Conservation (phyloP, 1,284 basidiomycete species). For the Trichosporon inkin region DNA sequence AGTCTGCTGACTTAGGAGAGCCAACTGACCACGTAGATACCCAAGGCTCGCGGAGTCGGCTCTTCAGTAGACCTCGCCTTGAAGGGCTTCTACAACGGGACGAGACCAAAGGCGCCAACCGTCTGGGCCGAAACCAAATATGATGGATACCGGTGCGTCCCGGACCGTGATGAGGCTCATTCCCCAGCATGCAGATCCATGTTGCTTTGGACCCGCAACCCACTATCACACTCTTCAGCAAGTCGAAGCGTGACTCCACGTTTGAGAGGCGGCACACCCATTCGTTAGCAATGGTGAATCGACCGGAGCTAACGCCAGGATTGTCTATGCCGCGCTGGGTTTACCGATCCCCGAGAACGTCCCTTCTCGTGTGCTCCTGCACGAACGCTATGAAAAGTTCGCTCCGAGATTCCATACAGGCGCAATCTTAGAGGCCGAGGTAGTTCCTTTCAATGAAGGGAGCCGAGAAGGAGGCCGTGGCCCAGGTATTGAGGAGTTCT, state of each 20-base stretch:
- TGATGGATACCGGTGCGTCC: constrained; percentile 69
- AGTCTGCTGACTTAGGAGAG: neutral
- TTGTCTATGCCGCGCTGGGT: constrained; percentile 62
- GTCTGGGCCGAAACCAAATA: constrained; percentile 86
- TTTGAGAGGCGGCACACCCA: constrained; percentile 66
- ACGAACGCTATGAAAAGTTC: neutral
- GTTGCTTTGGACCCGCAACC: constrained; percentile 56
- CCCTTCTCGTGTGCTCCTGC: constrained; percentile 13
- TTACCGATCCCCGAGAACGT: constrained; percentile 41
- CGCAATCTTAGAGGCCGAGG: constrained; percentile 78
- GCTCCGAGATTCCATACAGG: constrained; percentile 24
- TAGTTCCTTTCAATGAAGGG: constrained; percentile 69
- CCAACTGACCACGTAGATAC: constrained; percentile 56
- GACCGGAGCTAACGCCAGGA: constrained; percentile 47
- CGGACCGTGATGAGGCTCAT: neutral
- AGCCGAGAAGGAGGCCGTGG: constrained; percentile 37
- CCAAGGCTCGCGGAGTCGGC: constrained; percentile 68
- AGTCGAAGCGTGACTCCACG: constrained; percentile 75
- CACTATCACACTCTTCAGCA: constrained; percentile 72
- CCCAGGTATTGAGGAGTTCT: constrained; percentile 53
- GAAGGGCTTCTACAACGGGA: constrained; percentile 49
- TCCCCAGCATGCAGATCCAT: constrained; percentile 68
- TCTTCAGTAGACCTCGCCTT: constrained; percentile 57
- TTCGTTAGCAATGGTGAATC: constrained; percentile 51
- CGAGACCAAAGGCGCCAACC: constrained; percentile 24